Evolutionary conservation across 805 yeast genomes (phyloP).

Genomic region (Wickerhamomyces bovis): DNA sequence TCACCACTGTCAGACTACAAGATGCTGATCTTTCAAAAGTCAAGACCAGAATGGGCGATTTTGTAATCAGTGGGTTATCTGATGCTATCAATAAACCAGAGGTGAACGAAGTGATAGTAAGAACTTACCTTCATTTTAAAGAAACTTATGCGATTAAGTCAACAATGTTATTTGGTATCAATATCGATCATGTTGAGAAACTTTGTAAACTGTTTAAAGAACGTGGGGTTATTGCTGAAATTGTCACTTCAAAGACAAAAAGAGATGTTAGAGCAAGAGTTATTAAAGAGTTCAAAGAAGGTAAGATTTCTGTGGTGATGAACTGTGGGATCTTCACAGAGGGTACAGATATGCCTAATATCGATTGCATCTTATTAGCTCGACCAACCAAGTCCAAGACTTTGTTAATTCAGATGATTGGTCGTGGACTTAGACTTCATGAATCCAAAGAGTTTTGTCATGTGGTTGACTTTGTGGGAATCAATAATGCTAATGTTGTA

Average conservation of each 20-base stretch:
- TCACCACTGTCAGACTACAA: slow-evolving; percentile 48
- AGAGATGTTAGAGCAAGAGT: slow-evolving; percentile 43
- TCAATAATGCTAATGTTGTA: slow-evolving; percentile 45
- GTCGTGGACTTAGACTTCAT: slow-evolving; percentile 73
- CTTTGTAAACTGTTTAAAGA: slow-evolving; percentile 47
- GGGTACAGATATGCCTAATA: slow-evolving; percentile 90
- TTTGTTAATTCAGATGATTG: slow-evolving; percentile 79
- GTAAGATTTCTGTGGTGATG: slow-evolving; percentile 64
- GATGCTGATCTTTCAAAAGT: slow-evolving; percentile 36
- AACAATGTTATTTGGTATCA: slow-evolving; percentile 74
- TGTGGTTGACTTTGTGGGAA: slow-evolving; percentile 72
- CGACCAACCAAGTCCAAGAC: slow-evolving; percentile 77
- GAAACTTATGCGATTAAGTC: slow-evolving; percentile 41
- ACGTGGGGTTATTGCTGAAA: slow-evolving; percentile 63
- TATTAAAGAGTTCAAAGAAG: slow-evolving; percentile 52
- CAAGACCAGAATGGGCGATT: slow-evolving; percentile 40
- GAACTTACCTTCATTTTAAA: slow-evolving; percentile 43
- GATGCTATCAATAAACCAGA: slow-evolving; percentile 46
- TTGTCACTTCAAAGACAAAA: slow-evolving; percentile 63
- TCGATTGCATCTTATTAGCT: slow-evolving; percentile 72
- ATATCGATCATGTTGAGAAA: slow-evolving; percentile 56
- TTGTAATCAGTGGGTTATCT: slow-evolving; percentile 44
- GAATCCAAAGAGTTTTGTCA: slow-evolving; percentile 61
- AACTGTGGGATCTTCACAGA: slow-evolving; percentile 91
- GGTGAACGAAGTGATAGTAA: slow-evolving; percentile 49